Percentiles rank a stretch among this genome's conserved stretches.
Conservation (phyloP, 805 yeast genomes). For the Pichia rugopelliculosa region DNA sequence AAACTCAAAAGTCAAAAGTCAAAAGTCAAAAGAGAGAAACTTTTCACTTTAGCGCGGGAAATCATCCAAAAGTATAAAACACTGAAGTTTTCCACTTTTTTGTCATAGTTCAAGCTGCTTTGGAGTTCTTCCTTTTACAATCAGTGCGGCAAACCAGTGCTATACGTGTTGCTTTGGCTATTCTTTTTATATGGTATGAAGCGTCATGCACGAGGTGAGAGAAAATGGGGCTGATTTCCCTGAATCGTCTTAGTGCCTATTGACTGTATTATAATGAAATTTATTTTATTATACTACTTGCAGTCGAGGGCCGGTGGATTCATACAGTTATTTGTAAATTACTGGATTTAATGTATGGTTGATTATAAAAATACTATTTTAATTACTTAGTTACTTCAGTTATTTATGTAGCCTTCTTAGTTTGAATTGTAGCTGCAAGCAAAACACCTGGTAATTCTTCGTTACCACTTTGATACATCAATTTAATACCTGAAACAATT, state of each 20-base stretch:
- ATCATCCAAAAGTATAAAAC: not conserved
- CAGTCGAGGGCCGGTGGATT: conserved; percentile 63
- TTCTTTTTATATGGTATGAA: conserved; percentile 28
- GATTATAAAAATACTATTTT: conserved; percentile 2
- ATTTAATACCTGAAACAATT: conserved; percentile 43
- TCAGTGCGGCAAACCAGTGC: conserved; percentile 75
- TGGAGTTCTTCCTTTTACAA: conserved; percentile 22
- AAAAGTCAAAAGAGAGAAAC: not conserved
- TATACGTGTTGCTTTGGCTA: conserved; percentile 59
- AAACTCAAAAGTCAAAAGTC: too few species aligned
- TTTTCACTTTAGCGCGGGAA: not conserved
- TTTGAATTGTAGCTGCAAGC: conserved; percentile 46
- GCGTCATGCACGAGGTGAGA: conserved; percentile 76
- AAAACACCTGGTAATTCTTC: conserved; percentile 65
- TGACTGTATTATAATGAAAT: conserved; percentile 26
- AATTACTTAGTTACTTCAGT: not conserved
- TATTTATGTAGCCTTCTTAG: conserved; percentile 29
- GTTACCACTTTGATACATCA: conserved; percentile 46
- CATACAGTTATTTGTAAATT: conserved; percentile 32
- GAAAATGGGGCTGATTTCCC: conserved; percentile 26
- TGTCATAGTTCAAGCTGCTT: not conserved
- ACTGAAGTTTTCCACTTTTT: not conserved
- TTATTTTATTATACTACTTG: conserved; percentile 1
- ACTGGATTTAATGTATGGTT: too few species aligned
- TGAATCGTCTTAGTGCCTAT: conserved; percentile 66